Evolutionary conservation across 108 stramenopile genomes (phyloP), one percentile per base, ranked within the genome.

Genomic region (Pseudonitzschia multiseries): DNA sequence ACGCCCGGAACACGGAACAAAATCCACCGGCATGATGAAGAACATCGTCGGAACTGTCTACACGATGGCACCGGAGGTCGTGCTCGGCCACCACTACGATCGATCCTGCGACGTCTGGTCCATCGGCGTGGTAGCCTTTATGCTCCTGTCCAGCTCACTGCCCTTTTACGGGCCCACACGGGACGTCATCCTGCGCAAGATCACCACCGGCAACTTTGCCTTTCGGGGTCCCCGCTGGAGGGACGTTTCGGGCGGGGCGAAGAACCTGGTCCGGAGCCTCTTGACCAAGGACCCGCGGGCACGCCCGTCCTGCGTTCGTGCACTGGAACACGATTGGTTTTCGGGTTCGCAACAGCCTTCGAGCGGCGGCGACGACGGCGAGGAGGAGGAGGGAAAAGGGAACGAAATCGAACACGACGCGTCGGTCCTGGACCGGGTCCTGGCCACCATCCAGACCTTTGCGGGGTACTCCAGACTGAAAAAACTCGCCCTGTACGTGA

Each of bases 51-150:
- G 92, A 31, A 88, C 87, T 4, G 41, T 60, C 8, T 93, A 93
- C 60, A 88, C 89, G n/a, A 94, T 93, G 89, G 88, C 91, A 17
- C 94, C 92, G 0, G 86, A 93, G 71, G 87, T 96, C 28, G 42
- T 96, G n/a, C 63, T 71, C 62, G 97, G 95, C 12, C 70, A 83
- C 46, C n/a, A 14, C n/a, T 94, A 98, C 63, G 81, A 74, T 18
- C 28, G 44, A 57, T 21, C 41, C 29, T 72, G 68, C 42, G 97
- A 97, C 71, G 61, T 93, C 5, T 97, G 95, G 95, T 79, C 79
- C 20, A 63, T 93, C 2, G 92, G 92, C 57, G 89, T 93, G 8
- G 81, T 93, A 66, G 62, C 77, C 18, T 90, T 80, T 72, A 93
- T 93, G 92, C 76, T 93, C 9, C 71, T 90, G 36, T 84, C 81